phyloP scores from a whole-genome alignment of 805 yeast species.

The Yarrowia deformans region DNA sequence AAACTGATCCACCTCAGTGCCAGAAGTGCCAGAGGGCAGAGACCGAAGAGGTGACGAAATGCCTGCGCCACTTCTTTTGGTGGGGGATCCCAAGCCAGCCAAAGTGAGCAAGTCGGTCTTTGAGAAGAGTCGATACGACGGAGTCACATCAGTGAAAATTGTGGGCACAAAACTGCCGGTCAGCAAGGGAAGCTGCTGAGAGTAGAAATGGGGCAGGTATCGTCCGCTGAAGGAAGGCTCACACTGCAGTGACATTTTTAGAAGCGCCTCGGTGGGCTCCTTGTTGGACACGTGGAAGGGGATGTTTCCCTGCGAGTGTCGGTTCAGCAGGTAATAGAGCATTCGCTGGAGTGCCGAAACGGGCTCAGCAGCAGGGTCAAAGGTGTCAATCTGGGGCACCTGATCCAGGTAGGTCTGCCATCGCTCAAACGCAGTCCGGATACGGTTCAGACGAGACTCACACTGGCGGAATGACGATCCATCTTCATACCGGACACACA shows the following conservation, averaged over 20 bases:
- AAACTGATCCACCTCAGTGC: conserved; percentile 40
- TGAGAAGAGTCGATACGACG: conserved; percentile 65
- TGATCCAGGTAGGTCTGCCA: conserved; percentile 77
- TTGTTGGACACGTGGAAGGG: conserved; percentile 45
- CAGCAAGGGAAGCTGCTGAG: conserved; percentile 63
- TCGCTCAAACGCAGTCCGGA: conserved; percentile 74
- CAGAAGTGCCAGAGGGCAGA: conserved; percentile 37
- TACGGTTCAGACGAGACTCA: conserved; percentile 69
- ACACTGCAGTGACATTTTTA: conserved; percentile 66
- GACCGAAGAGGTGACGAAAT: conserved; percentile 40
- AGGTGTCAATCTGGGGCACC: conserved; percentile 55
- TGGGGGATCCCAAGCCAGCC: conserved; percentile 52
- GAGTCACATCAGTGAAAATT: conserved; percentile 64
- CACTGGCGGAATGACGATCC: conserved; percentile 59
- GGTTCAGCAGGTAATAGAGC: conserved; percentile 57
- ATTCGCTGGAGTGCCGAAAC: conserved; percentile 52
- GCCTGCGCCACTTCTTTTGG: conserved; percentile 37
- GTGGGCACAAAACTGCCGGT: conserved; percentile 71
- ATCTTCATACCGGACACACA: conserved; percentile 60
- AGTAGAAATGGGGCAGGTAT: conserved; percentile 54
- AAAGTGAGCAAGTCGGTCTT: conserved; percentile 62
- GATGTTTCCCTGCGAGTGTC: conserved; percentile 53
- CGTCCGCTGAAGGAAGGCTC: conserved; percentile 68
- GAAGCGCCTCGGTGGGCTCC: conserved; percentile 54
- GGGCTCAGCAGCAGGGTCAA: conserved; percentile 47